A percentile compares a stretch with the other conserved stretches of the same genome.
phyloP scores from a whole-genome alignment of 176 grass and related monocot genomes.

The Phyllostachys edulis region DNA sequence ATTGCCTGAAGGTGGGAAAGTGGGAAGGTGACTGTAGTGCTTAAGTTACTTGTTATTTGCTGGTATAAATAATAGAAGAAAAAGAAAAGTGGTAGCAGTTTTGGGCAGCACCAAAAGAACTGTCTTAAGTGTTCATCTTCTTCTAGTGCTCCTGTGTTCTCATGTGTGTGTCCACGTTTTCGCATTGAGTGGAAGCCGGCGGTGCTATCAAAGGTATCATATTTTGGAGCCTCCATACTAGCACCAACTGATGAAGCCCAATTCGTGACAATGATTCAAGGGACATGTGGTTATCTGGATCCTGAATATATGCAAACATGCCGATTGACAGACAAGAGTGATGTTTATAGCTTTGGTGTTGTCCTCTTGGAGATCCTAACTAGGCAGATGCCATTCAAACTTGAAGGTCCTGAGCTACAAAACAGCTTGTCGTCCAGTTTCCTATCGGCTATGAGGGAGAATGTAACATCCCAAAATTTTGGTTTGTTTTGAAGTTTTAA shows the following conservation, averaged over 20 bases:
- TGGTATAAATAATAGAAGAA: no score
- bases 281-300: conserved; percentile 17
- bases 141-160: no score
- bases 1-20: no score
- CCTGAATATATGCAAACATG: conserved; percentile 26
- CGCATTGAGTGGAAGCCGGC: no score
- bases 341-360: conserved; percentile 23
- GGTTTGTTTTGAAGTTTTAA: no score
- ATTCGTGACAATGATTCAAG: conserved; percentile 22
- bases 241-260: conserved; percentile 11
- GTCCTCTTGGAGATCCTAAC: background rate
- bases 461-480: no score
- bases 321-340: conserved; percentile 6
- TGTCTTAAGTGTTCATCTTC: no score
- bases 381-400: background rate
- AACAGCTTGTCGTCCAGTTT: conserved; percentile 9
- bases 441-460: conserved; percentile 16
- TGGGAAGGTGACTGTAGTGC: no score
- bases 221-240: conserved; percentile 23
- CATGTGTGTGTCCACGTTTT: no score
- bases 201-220: conserved; percentile 14
- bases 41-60: no score
- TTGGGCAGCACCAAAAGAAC: no score
- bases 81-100: no score
- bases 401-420: conserved; percentile 7